Evolutionary conservation across 768 basidiomycete species (phyloP).

Genomic region (Thelephora ganbajun): DNA sequence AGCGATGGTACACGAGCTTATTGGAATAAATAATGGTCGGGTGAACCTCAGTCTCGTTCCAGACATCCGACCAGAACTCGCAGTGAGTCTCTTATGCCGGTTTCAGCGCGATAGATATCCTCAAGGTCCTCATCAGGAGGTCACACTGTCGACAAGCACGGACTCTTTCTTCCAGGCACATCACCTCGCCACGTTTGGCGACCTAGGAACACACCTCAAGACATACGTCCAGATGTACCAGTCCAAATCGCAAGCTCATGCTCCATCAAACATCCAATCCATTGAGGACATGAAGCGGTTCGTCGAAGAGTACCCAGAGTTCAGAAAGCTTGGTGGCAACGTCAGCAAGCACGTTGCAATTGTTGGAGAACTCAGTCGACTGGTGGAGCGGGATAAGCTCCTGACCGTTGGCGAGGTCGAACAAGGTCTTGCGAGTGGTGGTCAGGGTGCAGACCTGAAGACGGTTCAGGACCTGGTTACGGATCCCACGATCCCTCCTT

Average conservation of each 20-base stretch:
- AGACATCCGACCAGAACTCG: slow-evolving; percentile 75
- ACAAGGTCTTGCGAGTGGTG: slow-evolving; percentile 79
- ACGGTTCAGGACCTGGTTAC: slow-evolving; percentile 70
- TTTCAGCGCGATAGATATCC: background rate
- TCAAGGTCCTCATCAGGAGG: slow-evolving; percentile 44
- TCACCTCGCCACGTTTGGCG: slow-evolving; percentile 88
- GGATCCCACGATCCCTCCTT: slow-evolving; percentile 49
- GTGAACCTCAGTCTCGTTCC: slow-evolving; percentile 77
- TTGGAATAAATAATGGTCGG: slow-evolving; percentile 89
- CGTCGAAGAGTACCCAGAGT: slow-evolving; percentile 97
- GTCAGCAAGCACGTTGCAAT: slow-evolving; percentile 97
- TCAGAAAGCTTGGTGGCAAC: slow-evolving; percentile 90
- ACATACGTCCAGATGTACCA: slow-evolving; percentile 92
- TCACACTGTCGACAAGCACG: slow-evolving; percentile 80
- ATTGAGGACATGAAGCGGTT: slow-evolving; percentile 95
- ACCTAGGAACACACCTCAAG: slow-evolving; percentile 83
- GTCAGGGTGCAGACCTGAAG: slow-evolving; percentile 86
- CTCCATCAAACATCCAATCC: slow-evolving; percentile 77
- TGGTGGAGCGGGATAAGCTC: slow-evolving; percentile 77
- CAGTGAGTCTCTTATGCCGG: slow-evolving; percentile 29
- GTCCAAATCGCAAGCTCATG: slow-evolving; percentile 61
- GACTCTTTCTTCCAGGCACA: slow-evolving; percentile 92
- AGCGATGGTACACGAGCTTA: slow-evolving; percentile 95
- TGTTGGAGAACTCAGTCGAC: slow-evolving; percentile 87
- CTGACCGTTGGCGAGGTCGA: slow-evolving; percentile 90